phyloP scores from a whole-genome alignment of 2,329 filamentous ascomycete species.

The Fusarium sp. region DNA sequence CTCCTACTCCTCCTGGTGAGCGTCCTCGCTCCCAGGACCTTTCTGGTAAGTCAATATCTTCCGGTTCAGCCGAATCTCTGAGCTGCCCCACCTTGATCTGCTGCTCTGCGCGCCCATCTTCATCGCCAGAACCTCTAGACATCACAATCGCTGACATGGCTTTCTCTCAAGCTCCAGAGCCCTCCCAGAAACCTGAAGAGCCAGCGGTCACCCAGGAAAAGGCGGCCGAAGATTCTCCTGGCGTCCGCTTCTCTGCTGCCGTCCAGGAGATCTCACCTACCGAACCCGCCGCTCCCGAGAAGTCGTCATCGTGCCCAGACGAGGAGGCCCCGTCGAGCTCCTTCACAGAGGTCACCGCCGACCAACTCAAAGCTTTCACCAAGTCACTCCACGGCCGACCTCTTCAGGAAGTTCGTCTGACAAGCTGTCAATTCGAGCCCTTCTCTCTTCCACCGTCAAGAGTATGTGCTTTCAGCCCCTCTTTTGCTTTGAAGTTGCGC shows the following conservation, averaged over 20 bases:
- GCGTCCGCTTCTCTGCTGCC: slow-evolving; percentile 78
- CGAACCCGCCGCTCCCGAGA: slow-evolving; percentile 56
- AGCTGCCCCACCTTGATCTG: slow-evolving; percentile 44
- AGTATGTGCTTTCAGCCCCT: slow-evolving; percentile 66
- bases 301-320: slow-evolving; percentile 38
- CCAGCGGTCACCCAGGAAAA: slow-evolving; percentile 16
- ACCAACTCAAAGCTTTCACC: slow-evolving; percentile 79
- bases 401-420: slow-evolving; percentile 85
- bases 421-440: slow-evolving; percentile 89
- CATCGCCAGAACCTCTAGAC: slow-evolving; percentile 10
- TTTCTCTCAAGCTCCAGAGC: slow-evolving; percentile 25
- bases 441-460: slow-evolving; percentile 88
- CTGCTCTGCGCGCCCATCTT: slow-evolving; percentile 14
- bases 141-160: slow-evolving; percentile 37
- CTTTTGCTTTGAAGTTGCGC: slow-evolving; percentile 18
- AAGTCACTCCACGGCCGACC: slow-evolving; percentile 78
- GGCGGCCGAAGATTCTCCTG: slow-evolving; percentile 49
- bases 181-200: slow-evolving; percentile 16
- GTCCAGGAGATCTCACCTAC: slow-evolving; percentile 73
- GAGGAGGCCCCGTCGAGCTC: slow-evolving; percentile 43
- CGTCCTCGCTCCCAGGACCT: slow-evolving; percentile 29
- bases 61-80: slow-evolving; percentile 41
- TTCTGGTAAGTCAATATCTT: slow-evolving; percentile 42
- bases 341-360: slow-evolving; percentile 61
- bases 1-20: slow-evolving; percentile 35